Conservation (phyloP, 192 early-diverging fungal species). For the Neocallimastix lanati region DNA sequence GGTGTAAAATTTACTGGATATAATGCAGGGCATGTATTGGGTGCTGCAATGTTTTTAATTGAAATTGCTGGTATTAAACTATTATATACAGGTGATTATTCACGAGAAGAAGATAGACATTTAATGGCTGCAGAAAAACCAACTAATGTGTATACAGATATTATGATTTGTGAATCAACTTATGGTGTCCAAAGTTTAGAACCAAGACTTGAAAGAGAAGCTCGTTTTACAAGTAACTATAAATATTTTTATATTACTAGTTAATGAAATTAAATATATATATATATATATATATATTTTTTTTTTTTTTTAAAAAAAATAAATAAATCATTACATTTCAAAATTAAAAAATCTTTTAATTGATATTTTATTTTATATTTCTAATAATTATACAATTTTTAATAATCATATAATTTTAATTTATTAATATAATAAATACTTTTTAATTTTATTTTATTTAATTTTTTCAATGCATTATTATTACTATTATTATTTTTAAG, state of each 20-base stretch:
- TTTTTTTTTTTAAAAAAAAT: too few relatives aligned
- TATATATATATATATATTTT: too few relatives aligned
- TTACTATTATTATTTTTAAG: too few relatives aligned
- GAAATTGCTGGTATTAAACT: constrained; percentile 76
- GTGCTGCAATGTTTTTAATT: constrained; percentile 92
- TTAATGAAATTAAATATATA: too few relatives aligned
- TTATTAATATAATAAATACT: too few relatives aligned
- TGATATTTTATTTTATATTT: too few relatives aligned
- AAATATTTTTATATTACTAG: neutral
- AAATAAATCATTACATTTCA: too few relatives aligned
- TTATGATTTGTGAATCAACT: constrained; percentile 88
- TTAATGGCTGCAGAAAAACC: constrained; percentile 91
- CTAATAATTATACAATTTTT: too few relatives aligned
- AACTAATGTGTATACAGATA: constrained; percentile 55
- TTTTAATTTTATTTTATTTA: too few relatives aligned
- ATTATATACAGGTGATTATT: constrained; percentile 97
- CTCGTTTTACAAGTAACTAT: constrained; percentile 53
- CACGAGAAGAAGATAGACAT: constrained; percentile 95
- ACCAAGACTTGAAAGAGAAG: constrained; percentile 81
- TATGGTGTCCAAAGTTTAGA: constrained; percentile 94
- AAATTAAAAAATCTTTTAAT: too few relatives aligned
- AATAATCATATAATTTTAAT: too few relatives aligned
- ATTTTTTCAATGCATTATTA: too few relatives aligned
- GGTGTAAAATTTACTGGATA: constrained; percentile 76
- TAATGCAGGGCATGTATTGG: constrained; percentile 96